Percentiles rank a stretch among this genome's conserved stretches.
These are phyloP conservation scores for Akanthomyces muscarius DNA, from an alignment of 2,329 filamentous ascomycete species.

Conservation along the genomic window DNA sequence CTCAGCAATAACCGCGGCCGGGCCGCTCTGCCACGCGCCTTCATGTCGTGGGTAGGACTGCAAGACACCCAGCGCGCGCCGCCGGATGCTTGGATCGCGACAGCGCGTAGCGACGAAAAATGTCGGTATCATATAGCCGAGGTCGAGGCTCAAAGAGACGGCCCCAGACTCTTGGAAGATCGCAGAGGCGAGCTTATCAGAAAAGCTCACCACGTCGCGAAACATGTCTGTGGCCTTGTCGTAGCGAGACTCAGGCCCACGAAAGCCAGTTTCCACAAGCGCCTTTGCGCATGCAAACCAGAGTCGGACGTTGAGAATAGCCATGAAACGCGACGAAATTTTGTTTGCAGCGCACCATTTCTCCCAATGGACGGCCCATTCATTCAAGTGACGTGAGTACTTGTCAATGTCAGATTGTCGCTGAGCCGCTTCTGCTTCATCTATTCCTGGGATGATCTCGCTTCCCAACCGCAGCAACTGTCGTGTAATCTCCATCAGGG, in stretches of 20 bases:
- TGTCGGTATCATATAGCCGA: constrained; percentile 6
- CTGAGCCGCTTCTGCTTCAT: neutral
- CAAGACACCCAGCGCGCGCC: neutral
- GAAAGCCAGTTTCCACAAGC: neutral
- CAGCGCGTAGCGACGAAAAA: constrained; percentile 10
- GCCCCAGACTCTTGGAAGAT: neutral
- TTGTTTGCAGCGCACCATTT: neutral
- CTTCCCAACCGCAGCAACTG: neutral
- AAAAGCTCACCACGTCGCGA: neutral
- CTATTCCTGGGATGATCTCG: neutral
- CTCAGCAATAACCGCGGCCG: neutral
- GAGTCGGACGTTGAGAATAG: neutral
- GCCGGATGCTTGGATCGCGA: neutral
- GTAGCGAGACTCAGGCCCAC: constrained; percentile 4
- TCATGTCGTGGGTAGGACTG: neutral
- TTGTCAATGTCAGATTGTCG: neutral
- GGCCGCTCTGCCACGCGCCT: constrained; percentile 12
- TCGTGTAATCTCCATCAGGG: constrained; percentile 1
- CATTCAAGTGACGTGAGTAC: neutral
- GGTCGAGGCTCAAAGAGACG: constrained; percentile 10
- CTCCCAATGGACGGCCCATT: constrained; percentile 1
- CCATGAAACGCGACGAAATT: neutral
- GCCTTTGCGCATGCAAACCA: neutral
- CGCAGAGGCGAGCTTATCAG: neutral
- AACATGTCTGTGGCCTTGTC: neutral